Conservation (phyloP, 306 rosid species). For the Dalbergia cultrata region DNA sequence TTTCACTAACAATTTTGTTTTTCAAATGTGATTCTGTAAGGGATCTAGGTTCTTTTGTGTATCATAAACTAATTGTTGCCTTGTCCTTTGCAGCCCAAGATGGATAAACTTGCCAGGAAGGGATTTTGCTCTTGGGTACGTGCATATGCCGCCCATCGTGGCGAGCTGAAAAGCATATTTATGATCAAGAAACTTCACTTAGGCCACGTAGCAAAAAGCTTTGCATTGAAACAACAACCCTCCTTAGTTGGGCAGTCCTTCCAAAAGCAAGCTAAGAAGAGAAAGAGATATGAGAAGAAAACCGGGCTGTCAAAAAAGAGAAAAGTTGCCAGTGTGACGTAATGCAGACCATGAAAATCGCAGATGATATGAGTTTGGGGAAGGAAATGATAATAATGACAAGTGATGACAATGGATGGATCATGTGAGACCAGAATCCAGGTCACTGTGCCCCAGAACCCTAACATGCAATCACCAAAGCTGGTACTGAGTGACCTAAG, state of each 20-base stretch:
- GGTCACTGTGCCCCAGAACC: not conserved
- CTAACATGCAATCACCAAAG: not conserved
- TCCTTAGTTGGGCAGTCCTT: slow-evolving; percentile 77
- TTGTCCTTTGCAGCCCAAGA: slow-evolving; percentile 61
- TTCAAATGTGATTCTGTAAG: not conserved
- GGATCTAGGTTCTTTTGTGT: slow-evolving; percentile 29
- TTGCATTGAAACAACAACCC: slow-evolving; percentile 87
- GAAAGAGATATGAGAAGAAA: slow-evolving; percentile 64
- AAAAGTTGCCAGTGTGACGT: slow-evolving; percentile 53
- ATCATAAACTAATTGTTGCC: slow-evolving; percentile 23
- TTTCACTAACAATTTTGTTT: slow-evolving; percentile 11
- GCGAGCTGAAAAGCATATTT: slow-evolving; percentile 84
- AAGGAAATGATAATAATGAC: slow-evolving; percentile 20
- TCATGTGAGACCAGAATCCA: slow-evolving; percentile 17
- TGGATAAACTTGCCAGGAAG: slow-evolving; percentile 67
- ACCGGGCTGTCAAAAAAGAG: slow-evolving; percentile 62
- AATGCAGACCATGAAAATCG: slow-evolving; percentile 31
- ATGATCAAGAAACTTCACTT: slow-evolving; percentile 94
- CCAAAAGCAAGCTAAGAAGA: slow-evolving; percentile 75
- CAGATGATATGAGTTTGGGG: not conserved
- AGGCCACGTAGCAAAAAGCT: slow-evolving; percentile 94
- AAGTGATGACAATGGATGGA: slow-evolving; percentile 15
- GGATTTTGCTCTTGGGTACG: slow-evolving; percentile 96
- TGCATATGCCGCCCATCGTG: slow-evolving; percentile 91
- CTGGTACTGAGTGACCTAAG: not conserved